Evolutionary conservation across 1,284 basidiomycete genomes (phyloP).

Genomic region (Hemileia vastatrix): DNA sequence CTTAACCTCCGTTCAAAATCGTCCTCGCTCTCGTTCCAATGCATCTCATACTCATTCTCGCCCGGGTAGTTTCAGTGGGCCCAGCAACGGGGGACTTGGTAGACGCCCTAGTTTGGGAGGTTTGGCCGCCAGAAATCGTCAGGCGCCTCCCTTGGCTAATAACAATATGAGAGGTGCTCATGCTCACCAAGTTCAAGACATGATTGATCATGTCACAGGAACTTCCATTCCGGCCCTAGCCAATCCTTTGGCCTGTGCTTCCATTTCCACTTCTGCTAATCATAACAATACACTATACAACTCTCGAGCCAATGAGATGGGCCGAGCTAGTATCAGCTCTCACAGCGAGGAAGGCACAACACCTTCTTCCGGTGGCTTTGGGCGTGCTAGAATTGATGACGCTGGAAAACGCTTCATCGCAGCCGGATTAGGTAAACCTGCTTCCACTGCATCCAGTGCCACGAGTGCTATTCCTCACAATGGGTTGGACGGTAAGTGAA

Average conservation of each 20-base stretch:
- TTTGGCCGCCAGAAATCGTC: constrained; percentile 15
- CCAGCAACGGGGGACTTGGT: constrained; percentile 5
- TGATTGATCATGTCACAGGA: neutral
- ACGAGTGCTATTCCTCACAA: constrained; percentile 1
- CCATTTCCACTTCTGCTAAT: neutral
- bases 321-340: no score
- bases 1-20: constrained; percentile 71
- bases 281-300: no score
- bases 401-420: constrained; percentile 22
- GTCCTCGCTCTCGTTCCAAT: constrained; percentile 41
- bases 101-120: constrained; percentile 20
- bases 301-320: no score
- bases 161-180: constrained; percentile 1
- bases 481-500: constrained; percentile 18
- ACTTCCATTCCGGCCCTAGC: neutral
- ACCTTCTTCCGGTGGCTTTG: neutral
- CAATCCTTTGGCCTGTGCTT: no score
- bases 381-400: constrained; percentile 13
- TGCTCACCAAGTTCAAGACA: constrained; percentile 11
- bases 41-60: constrained; percentile 25
- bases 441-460: no score
- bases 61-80: neutral
- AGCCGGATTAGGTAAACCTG: constrained; percentile 19
- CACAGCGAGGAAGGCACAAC: neutral
- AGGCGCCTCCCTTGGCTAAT: constrained; percentile 9